Conservation (phyloP, 768 basidiomycete species). For the Russula emetica region DNA sequence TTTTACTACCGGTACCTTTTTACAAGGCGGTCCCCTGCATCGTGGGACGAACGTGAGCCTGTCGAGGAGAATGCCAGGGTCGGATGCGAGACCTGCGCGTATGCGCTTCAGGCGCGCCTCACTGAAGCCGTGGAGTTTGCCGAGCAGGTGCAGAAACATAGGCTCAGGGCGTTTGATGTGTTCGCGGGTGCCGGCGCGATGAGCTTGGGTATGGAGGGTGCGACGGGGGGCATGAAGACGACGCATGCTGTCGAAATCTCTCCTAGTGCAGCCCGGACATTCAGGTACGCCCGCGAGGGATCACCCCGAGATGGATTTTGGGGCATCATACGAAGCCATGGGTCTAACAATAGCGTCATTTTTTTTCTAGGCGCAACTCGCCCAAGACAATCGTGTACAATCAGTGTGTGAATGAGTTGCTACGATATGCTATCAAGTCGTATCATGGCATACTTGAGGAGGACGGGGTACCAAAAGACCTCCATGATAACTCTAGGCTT, state of each 20-base stretch:
- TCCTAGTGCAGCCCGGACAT: constrained; percentile 68
- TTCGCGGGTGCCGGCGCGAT: constrained; percentile 57
- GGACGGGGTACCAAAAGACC: constrained; percentile 39
- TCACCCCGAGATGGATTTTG: background rate
- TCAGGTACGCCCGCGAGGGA: constrained; percentile 42
- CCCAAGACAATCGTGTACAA: constrained; percentile 55
- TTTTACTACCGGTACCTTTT: constrained; percentile 53
- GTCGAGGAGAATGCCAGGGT: constrained; percentile 38
- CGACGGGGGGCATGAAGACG: constrained; percentile 49
- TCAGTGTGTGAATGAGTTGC: constrained; percentile 63
- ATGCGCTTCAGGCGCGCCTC: constrained; percentile 29
- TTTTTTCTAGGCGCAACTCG: constrained; percentile 46
- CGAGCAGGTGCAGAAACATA: constrained; percentile 28
- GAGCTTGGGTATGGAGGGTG: constrained; percentile 51
- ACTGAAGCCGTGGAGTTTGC: constrained; percentile 32
- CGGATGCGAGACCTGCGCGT: constrained; percentile 47
- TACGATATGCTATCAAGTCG: constrained; percentile 54
- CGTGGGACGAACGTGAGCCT: constrained; percentile 38
- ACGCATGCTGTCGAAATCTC: constrained; percentile 68
- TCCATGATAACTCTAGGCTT: constrained; percentile 38
- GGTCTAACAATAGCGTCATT: constrained; percentile 11
- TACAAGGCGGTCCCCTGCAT: constrained; percentile 27
- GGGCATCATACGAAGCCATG: background rate
- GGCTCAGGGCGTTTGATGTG: constrained; percentile 39
- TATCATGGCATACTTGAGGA: constrained; percentile 34